Evolutionary conservation across 2,329 filamentous ascomycete species (phyloP).

Genomic region (Botryosphaeria agaves): DNA sequence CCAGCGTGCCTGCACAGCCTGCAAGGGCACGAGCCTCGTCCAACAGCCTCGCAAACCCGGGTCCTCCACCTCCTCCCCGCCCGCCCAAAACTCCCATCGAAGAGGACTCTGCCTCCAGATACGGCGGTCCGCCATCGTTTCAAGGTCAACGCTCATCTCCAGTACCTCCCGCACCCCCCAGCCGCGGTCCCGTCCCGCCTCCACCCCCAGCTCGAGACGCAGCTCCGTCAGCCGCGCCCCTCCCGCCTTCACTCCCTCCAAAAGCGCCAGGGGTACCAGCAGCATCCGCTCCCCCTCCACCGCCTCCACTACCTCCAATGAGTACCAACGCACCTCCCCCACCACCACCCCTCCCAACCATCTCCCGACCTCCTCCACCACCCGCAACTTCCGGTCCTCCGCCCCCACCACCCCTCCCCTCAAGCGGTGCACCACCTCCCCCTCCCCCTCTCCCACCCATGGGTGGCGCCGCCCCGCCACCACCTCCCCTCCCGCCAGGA

Average conservation of each 20-base stretch:
- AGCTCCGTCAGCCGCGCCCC: constrained; percentile 15
- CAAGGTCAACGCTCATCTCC: constrained; percentile 40
- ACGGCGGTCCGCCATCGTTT: constrained; percentile 69
- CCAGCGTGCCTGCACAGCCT: constrained; percentile 25
- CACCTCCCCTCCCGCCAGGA: constrained; percentile 7
- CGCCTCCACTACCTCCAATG: constrained; percentile 42
- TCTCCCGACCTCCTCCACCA: constrained; percentile 35
- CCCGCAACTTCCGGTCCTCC: constrained; percentile 12
- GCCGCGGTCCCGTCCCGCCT: constrained; percentile 48
- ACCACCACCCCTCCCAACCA: constrained; percentile 33
- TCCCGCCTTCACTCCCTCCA: constrained; percentile 18
- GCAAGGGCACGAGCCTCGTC: constrained; percentile 35
- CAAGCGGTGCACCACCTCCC: constrained; percentile 20
- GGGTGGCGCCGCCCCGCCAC: constrained; percentile 7
- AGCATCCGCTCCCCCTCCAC: constrained; percentile 30
- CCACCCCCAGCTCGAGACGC: constrained; percentile 27
- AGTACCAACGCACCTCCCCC: constrained; percentile 23
- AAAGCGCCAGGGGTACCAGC: no score
- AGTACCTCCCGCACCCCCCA: constrained; percentile 59
- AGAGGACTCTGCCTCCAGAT: constrained; percentile 44
- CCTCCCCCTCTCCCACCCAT: constrained; percentile 31
- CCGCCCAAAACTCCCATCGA: constrained; percentile 40
- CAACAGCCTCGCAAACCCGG: constrained; percentile 11
- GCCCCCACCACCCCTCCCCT: constrained; percentile 15
- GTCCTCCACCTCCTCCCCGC: constrained; percentile 29